Base-by-base conservation (phyloP, 2,329 filamentous ascomycete genomes). In the Xylaria arbuscula region DNA sequence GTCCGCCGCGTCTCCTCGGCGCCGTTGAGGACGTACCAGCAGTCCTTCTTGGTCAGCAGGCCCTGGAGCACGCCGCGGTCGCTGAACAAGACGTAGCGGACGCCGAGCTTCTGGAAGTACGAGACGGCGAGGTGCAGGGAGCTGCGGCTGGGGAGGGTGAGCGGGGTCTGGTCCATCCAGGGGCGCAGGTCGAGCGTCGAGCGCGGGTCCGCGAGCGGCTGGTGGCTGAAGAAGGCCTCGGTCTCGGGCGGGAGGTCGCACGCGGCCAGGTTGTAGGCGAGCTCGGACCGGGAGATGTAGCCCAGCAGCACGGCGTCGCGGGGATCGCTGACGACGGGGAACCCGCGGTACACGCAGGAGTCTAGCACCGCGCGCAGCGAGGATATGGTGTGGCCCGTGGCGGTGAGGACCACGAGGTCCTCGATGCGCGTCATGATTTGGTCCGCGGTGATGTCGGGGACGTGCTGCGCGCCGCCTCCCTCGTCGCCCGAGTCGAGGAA, bases 151-250 rank as follows among this genome's bases (percentile, higher is more conserved):
- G 93, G 92, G 19, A 98, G 85, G 0, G 96, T 98, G 55, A 99
- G 92, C 0, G 96, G 96, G 0, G 96, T 99, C 80, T 98, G 95
- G 80, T 99, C 96, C 94, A 99, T 98, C 96, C 96, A 99, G 2
- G 94, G 94, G 8, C 95, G 86, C 11, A 99, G 86, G 80, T 99
- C 96, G 47, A 99, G 88, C 0, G 91, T 94, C 17, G 89, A 86
- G 22, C 87, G 84, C 0, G 93, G 92, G 75, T 97, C 93, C 0
- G 92, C 91, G 62, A 95, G 89, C 2, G 92, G 90, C 76, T 94
- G 92, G 77, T 97, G 93, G 0, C 89, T 87, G 81, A 99, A 98
- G 80, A 92, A 94, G 51, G 91, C 91, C 77, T 95, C 92, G 0
- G 94, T 92, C 68, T 92, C 89, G 0, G 86, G 84, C 0, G 90